Evolutionary conservation across 371 early-diverging fungal species (phyloP).

Genomic region (Mucor piriformis): DNA sequence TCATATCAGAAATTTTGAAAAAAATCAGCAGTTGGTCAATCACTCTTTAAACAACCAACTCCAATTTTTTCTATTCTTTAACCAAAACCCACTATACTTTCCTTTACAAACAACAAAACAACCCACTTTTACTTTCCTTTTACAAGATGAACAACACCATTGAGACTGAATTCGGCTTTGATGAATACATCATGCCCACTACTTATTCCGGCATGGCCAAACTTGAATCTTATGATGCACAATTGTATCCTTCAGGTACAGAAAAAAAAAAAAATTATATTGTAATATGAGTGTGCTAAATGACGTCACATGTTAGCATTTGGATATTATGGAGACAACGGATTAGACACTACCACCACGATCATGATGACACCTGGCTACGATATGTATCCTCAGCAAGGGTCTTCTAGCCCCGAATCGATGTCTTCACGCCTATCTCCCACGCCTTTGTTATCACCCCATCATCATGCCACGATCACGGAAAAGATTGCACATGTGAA

Average conservation of each 20-base stretch:
- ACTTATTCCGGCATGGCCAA: slow-evolving; percentile 41
- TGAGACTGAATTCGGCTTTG: slow-evolving; percentile 50
- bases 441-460: slow-evolving; percentile 24
- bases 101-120: slow-evolving; percentile 14
- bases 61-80: neutral
- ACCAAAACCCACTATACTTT: slow-evolving; percentile 17
- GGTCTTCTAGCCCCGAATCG: slow-evolving; percentile 36
- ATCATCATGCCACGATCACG: slow-evolving; percentile 26
- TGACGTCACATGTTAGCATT: slow-evolving; percentile 23
- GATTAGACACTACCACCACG: slow-evolving; percentile 24
- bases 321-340: slow-evolving; percentile 31
- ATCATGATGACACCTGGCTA: slow-evolving; percentile 23
- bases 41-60: slow-evolving; percentile 19
- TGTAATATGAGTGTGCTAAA: neutral
- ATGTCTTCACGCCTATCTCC: slow-evolving; percentile 38
- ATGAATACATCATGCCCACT: slow-evolving; percentile 52
- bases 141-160: slow-evolving; percentile 22
- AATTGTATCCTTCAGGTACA: slow-evolving; percentile 47
- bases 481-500: slow-evolving; percentile 53
- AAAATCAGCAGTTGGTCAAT: slow-evolving; percentile 17
- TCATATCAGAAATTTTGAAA: no score
- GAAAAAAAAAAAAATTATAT: neutral
- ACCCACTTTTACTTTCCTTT: slow-evolving; percentile 16
- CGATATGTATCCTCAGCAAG: slow-evolving; percentile 24
- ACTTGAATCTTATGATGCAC: slow-evolving; percentile 44